These are phyloP conservation scores for Coprinopsis marcescibilis DNA, from an alignment of 768 basidiomycete species.

Conservation along the genomic window DNA sequence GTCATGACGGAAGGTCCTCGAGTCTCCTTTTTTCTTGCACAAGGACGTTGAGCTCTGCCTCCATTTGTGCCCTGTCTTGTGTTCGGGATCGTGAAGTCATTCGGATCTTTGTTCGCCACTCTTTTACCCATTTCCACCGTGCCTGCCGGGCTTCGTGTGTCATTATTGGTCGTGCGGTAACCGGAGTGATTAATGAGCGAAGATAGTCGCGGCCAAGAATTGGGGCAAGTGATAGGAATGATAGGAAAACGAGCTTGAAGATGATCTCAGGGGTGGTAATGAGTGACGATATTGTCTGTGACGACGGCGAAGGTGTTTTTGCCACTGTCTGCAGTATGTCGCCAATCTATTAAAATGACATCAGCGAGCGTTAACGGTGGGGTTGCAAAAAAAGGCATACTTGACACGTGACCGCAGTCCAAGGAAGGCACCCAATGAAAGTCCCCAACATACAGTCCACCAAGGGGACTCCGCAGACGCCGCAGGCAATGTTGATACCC, in stretches of 20 bases:
- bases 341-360: slow-evolving; percentile 64
- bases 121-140: slow-evolving; percentile 61
- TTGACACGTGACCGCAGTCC: slow-evolving; percentile 92
- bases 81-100: slow-evolving; percentile 46
- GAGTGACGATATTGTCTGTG: slow-evolving; percentile 81
- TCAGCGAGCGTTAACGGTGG: background rate
- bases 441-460: slow-evolving; percentile 72
- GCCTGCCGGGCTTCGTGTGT: slow-evolving; percentile 20
- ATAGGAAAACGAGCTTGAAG: slow-evolving; percentile 75
- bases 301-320: slow-evolving; percentile 59
- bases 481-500: slow-evolving; percentile 94
- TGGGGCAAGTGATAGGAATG: slow-evolving; percentile 80
- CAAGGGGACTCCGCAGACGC: slow-evolving; percentile 78
- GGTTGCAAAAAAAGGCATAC: slow-evolving; percentile 31
- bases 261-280: slow-evolving; percentile 80
- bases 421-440: slow-evolving; percentile 80
- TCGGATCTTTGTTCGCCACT: slow-evolving; percentile 60
- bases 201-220: slow-evolving; percentile 71
- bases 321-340: slow-evolving; percentile 84
- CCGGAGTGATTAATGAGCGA: slow-evolving; percentile 45
- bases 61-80: slow-evolving; percentile 37
- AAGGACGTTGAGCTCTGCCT: slow-evolving; percentile 43
- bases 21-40: slow-evolving; percentile 51
- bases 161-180: slow-evolving; percentile 16
- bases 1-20: slow-evolving; percentile 28